These are phyloP conservation scores for Trichothecium sympodiale DNA, from an alignment of 2,329 filamentous ascomycete genomes.

Conservation along the genomic window DNA sequence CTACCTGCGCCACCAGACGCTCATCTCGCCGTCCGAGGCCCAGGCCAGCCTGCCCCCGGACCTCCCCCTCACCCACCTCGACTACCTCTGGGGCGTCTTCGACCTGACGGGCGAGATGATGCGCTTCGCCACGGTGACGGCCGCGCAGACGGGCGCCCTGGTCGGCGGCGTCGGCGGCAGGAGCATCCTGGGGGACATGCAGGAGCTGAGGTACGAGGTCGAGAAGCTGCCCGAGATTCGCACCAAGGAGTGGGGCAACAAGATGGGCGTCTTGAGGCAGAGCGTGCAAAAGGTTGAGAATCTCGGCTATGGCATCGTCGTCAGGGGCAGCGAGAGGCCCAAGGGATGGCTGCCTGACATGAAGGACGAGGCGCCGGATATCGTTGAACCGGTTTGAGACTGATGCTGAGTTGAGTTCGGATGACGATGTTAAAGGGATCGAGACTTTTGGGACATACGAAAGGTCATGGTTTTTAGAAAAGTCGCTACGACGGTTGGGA, in stretches of 20 bases:
- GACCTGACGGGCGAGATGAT: conserved; percentile 95
- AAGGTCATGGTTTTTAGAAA: too few species aligned
- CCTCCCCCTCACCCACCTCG: conserved; percentile 62
- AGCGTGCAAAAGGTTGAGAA: conserved; percentile 93
- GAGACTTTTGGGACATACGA: too few species aligned
- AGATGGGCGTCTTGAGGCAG: conserved; percentile 74
- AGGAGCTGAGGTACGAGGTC: conserved; percentile 64
- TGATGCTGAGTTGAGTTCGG: too few species aligned
- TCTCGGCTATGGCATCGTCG: conserved; percentile 75
- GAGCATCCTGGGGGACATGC: conserved; percentile 70
- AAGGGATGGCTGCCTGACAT: conserved; percentile 87
- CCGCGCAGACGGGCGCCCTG: conserved; percentile 59
- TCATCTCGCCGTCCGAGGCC: conserved; percentile 60
- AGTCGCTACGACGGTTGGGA: too few species aligned
- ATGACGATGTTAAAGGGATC: too few species aligned
- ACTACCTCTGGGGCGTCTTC: conserved; percentile 85
- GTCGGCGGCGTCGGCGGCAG: conserved; percentile 25
- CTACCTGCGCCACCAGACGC: conserved; percentile 67
- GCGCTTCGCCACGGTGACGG: conserved; percentile 84
- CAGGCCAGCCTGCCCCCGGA: conserved; percentile 33
- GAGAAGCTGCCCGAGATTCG: conserved; percentile 57
- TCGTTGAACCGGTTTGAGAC: too few species aligned
- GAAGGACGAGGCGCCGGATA: conserved; percentile 22
- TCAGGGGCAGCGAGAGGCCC: conserved; percentile 79
- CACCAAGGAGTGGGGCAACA: conserved; percentile 55